Conservation (phyloP, 192 early-diverging fungal genomes). For the Linnemannia schmuckeri region DNA sequence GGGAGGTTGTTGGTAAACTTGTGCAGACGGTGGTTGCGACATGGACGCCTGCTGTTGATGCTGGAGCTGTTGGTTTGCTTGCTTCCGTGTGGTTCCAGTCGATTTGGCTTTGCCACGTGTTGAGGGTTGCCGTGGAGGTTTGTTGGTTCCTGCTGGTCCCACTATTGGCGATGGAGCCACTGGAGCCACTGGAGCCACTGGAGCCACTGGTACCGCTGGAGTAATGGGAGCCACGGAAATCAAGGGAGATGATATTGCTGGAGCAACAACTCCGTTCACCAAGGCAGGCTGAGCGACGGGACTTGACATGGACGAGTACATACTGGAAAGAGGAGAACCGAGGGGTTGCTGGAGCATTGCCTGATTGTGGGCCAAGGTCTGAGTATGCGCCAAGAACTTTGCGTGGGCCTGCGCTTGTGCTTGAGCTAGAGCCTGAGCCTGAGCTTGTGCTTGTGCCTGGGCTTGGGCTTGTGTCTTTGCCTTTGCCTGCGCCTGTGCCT, state of each 20-base stretch:
- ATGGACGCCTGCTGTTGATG: background rate
- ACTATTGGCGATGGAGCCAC: background rate
- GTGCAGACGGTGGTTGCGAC: background rate
- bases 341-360: slow-evolving; percentile 25
- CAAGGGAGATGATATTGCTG: background rate
- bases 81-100: slow-evolving; percentile 9
- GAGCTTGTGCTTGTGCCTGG: slow-evolving; percentile 52
- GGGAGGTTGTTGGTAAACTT: background rate
- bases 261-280: background rate
- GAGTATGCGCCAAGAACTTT: background rate
- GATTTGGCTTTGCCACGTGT: slow-evolving; percentile 18
- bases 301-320: slow-evolving; percentile 4
- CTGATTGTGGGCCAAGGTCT: slow-evolving; percentile 17
- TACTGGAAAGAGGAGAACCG: background rate
- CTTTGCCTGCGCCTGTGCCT: slow-evolving; percentile 25
- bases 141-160: background rate
- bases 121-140: slow-evolving; percentile 12
- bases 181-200: background rate
- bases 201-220: background rate
- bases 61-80: background rate
- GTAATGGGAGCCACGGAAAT: background rate
- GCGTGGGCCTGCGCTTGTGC: slow-evolving; percentile 14
- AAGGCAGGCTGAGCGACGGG: background rate
- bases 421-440: slow-evolving; percentile 12
- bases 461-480: slow-evolving; percentile 25